Evolutionary conservation across 2,329 filamentous ascomycete species (phyloP).

Genomic region (Chaetomiaceae sp.): DNA sequence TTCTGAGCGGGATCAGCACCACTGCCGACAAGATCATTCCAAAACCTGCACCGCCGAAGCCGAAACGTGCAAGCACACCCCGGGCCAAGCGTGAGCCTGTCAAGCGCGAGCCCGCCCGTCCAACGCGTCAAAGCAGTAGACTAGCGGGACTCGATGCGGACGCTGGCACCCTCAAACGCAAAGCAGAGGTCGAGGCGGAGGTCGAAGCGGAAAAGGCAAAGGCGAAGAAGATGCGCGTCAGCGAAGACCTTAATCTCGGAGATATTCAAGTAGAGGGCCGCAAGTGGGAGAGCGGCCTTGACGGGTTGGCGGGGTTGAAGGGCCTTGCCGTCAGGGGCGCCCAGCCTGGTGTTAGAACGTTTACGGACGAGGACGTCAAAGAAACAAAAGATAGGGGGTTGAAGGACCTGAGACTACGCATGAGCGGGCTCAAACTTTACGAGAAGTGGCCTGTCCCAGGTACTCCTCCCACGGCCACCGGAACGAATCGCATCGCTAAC

Average conservation of each 20-base stretch:
- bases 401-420: conserved; percentile 66
- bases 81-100: conserved; percentile 40
- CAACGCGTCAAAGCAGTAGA: conserved; percentile 55
- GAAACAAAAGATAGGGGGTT: conserved; percentile 74
- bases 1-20: conserved; percentile 72
- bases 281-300: conserved; percentile 65
- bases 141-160: conserved; percentile 53
- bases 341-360: conserved; percentile 77
- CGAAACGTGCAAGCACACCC: conserved; percentile 35
- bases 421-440: conserved; percentile 75
- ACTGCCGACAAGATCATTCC: conserved; percentile 67
- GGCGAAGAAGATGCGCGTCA: conserved; percentile 55
- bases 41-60: conserved; percentile 43
- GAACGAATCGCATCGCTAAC: neutral
- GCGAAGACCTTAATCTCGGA: conserved; percentile 62
- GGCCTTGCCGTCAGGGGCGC: conserved; percentile 56
- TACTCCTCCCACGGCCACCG: conserved; percentile 34
- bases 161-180: conserved; percentile 45
- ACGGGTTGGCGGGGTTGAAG: conserved; percentile 60
- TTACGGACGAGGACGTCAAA: conserved; percentile 76
- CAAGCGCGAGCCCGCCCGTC: conserved; percentile 44
- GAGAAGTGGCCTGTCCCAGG: conserved; percentile 78
- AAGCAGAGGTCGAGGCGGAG: conserved; percentile 47
- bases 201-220: conserved; percentile 39
- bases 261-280: conserved; percentile 78